phyloP scores from a whole-genome alignment of 2,329 filamentous ascomycete genomes.

The Monascus ruber region DNA sequence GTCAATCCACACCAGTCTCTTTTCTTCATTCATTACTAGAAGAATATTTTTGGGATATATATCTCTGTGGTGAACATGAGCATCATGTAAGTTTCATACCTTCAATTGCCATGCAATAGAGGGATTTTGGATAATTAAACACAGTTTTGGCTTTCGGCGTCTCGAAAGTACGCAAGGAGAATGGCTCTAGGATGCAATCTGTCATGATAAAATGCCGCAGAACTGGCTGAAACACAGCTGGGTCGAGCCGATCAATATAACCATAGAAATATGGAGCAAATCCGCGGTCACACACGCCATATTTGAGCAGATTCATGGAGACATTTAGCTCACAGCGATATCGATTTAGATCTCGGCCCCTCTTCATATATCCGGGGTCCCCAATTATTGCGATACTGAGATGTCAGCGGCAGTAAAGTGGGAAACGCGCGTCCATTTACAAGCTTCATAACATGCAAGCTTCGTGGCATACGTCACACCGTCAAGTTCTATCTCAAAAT shows the following conservation, averaged over 20 bases:
- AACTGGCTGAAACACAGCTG: conserved; percentile 6
- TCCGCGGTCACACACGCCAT: conserved; percentile 8
- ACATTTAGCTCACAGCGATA: conserved; percentile 14
- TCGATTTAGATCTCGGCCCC: conserved; percentile 14
- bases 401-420: background rate
- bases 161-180: conserved; percentile 8
- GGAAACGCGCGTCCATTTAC: too few relatives aligned
- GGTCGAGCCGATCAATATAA: conserved; percentile 11
- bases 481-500: conserved; percentile 8
- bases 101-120: conserved; percentile 7
- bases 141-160: conserved; percentile 8
- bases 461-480: conserved; percentile 7
- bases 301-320: conserved; percentile 8
- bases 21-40: conserved; percentile 6
- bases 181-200: conserved; percentile 6
- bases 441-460: conserved; percentile 10
- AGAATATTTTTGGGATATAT: conserved; percentile 10
- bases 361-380: conserved; percentile 11
- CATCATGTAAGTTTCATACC: conserved; percentile 10
- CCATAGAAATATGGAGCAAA: conserved; percentile 14
- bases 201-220: conserved; percentile 9
- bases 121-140: conserved; percentile 10
- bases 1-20: conserved; percentile 13
- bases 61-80: conserved; percentile 9
- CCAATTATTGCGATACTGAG: conserved; percentile 12